Evolutionary conservation across 2,329 filamentous ascomycete species (phyloP), one percentile per base, ranked within the genome.

Genomic region (Penicillium hesseltinei): DNA sequence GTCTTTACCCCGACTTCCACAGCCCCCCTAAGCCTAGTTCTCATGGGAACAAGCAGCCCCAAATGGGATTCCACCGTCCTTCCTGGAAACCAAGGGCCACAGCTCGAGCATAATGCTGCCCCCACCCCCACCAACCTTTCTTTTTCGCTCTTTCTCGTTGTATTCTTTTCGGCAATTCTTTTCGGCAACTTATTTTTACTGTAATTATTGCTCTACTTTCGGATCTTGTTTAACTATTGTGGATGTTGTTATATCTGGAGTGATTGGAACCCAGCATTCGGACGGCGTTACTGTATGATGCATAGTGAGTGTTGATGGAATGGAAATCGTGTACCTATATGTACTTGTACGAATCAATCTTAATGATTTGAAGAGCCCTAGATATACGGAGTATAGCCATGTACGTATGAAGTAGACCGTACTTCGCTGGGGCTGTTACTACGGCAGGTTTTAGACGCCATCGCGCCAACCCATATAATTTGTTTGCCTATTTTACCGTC

Each of bases 1-100:
- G 66, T 1, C 63, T 77, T 1, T 74, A 74, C 39, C 66, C 64
- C 7, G 67, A 71, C 29, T 73, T 73, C 54, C 65, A 65, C 33
- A 61, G 59, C 29, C 55, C 62, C 19, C 61, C 67, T 51, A 61
- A 60, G 13, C 25, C 46, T 38, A 35, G 53, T 29, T 60, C 59
- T 7, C 60, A 63, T 50, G 64, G 63, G 62, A 71, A 64, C 67
- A 75, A 67, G 64, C 66, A 69, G 63, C 62, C 63, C 56, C 69
- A 65, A 57, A 63, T 73, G 19, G 65, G 66, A 19, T 56, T 73
- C 13, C 68, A 69, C n/a, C 72, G 71, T 36, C 62, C 70, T 51
- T 51, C 62, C n/a, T 73, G 68, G 67, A 75, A 72, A 64, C 61
- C 69, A 25, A 66, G 71, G 36, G 65, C 69, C 19, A 62, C 66